Base-by-base conservation (phyloP, 345 rosid species). In the Eutrema japonicum region DNA sequence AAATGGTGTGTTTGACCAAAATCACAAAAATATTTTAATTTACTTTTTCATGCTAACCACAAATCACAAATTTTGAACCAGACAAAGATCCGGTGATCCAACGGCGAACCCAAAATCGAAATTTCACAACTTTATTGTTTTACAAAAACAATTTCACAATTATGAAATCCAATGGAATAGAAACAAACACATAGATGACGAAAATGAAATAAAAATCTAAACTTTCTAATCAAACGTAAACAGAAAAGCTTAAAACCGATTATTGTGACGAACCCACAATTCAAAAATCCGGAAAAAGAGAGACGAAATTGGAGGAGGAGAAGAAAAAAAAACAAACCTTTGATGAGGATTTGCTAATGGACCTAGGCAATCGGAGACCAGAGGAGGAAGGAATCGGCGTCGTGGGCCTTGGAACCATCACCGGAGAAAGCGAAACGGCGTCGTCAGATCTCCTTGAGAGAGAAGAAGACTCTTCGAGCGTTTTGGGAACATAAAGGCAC, bases 371-470 rank as follows among this genome's bases (percentile, higher is more conserved):
- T 51, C 84, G 84, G 58, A 82, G 82, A 26, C 88, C 87, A 27
- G 94, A 85, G 78, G 97, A 89, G 6, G 97, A 88, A 12, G 89
- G 83, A 43, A 86, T 69, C 4, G 96, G 88, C 22, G 92, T 83
- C 1, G 79, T 50, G 26, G 95, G 78, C 47, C 52, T 64, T 40
- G 57, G 61, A 53, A 55, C 74, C 37, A 30, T 49, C 3, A 73
- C 72, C 4, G 84, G 81, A 48, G 85, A 83, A 32, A 79, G 71
- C 1, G 80, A 68, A 70, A 43, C 82, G 66, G 78, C 68, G 72
- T 82, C 86, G 33, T 89, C 74, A 36, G 82, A 70, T 66, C 86
- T 70, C 71, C 89, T 54, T 1, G 70, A n/a, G 8, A 79, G 58
- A 11, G 86, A 43, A 16, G 79, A 68, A 41, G 74, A 72, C 26